phyloP scores from a whole-genome alignment of 768 basidiomycete genomes.

The Hirschioporus abietinus region DNA sequence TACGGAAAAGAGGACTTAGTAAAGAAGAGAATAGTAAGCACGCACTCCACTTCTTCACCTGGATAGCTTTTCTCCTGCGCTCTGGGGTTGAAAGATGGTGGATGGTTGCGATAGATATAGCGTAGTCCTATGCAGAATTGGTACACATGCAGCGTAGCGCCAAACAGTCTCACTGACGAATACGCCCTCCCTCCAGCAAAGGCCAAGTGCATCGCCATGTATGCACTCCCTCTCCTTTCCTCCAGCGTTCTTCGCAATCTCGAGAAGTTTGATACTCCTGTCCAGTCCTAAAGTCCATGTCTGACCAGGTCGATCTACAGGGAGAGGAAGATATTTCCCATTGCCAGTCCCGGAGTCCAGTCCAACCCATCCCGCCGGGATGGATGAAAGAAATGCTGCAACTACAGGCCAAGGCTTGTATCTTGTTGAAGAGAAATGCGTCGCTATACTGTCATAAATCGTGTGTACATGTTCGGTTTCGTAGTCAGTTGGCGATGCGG shows the following conservation, averaged over 20 bases:
- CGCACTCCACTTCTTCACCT: conserved; percentile 40
- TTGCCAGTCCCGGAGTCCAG: conserved; percentile 96
- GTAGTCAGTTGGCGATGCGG: conserved; percentile 50
- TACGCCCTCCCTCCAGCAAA: conserved; percentile 66
- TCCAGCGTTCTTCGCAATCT: conserved; percentile 65
- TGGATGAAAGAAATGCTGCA: conserved; percentile 59
- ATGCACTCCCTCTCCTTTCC: conserved; percentile 64
- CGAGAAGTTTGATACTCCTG: conserved; percentile 72
- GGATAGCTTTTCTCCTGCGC: conserved; percentile 66
- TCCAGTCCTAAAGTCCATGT: conserved; percentile 82
- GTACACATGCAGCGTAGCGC: background rate
- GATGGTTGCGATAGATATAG: conserved; percentile 95
- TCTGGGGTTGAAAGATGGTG: conserved; percentile 86
- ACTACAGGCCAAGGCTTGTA: conserved; percentile 96
- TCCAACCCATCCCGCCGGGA: conserved; percentile 78
- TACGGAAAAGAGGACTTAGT: background rate
- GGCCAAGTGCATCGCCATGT: conserved; percentile 68
- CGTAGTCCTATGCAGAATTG: conserved; percentile 65
- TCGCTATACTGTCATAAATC: conserved; percentile 81
- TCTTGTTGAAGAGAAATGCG: conserved; percentile 83
- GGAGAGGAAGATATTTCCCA: conserved; percentile 90
- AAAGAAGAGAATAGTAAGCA: background rate
- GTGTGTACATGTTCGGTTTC: conserved; percentile 75
- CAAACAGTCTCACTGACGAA: conserved; percentile 56
- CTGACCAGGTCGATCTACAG: conserved; percentile 51